A percentile compares a stretch with the other conserved stretches of the same genome.
These are phyloP conservation scores for Hyphopichia wangnamkhiaoensis DNA, from an alignment of 1,139 yeast genomes.

Conservation along the genomic window DNA sequence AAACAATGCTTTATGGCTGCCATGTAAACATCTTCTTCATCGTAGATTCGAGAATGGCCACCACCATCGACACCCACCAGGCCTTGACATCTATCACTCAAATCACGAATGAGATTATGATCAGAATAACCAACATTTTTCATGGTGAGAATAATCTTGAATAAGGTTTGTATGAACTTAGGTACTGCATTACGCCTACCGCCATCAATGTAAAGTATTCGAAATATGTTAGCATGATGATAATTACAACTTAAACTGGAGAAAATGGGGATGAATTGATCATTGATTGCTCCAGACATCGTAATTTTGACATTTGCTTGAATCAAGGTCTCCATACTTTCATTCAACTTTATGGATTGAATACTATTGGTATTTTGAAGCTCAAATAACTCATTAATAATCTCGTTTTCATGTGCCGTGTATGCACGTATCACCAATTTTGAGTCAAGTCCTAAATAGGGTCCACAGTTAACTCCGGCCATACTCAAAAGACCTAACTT, in stretches of 20 bases:
- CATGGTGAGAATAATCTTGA: slow-evolving; percentile 35
- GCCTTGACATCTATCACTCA: slow-evolving; percentile 34
- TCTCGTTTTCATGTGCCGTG: slow-evolving; percentile 46
- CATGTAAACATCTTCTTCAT: slow-evolving; percentile 26
- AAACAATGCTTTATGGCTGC: slow-evolving; percentile 34
- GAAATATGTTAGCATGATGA: slow-evolving; percentile 55
- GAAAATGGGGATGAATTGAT: slow-evolving; percentile 46
- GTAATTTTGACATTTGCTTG: slow-evolving; percentile 49
- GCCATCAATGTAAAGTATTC: slow-evolving; percentile 36
- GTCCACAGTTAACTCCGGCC: slow-evolving; percentile 49
- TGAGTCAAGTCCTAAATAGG: slow-evolving; percentile 43
- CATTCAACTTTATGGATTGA: slow-evolving; percentile 29
- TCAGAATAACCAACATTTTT: slow-evolving; percentile 41
- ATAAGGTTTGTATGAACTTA: slow-evolving; percentile 28
- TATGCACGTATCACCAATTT: slow-evolving; percentile 50
- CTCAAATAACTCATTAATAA: slow-evolving; percentile 50
- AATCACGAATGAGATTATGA: slow-evolving; percentile 31
- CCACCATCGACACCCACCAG: slow-evolving; percentile 16
- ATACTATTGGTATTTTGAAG: slow-evolving; percentile 39
- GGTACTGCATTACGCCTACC: slow-evolving; percentile 28
- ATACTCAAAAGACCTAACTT: slow-evolving; percentile 46
- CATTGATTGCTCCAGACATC: slow-evolving; percentile 47
- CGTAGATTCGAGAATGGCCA: slow-evolving; percentile 31
- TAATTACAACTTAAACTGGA: slow-evolving; percentile 46
- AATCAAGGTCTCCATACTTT: slow-evolving; percentile 30